Conservation (phyloP, 345 rosid species). For the Heritiera littoralis region DNA sequence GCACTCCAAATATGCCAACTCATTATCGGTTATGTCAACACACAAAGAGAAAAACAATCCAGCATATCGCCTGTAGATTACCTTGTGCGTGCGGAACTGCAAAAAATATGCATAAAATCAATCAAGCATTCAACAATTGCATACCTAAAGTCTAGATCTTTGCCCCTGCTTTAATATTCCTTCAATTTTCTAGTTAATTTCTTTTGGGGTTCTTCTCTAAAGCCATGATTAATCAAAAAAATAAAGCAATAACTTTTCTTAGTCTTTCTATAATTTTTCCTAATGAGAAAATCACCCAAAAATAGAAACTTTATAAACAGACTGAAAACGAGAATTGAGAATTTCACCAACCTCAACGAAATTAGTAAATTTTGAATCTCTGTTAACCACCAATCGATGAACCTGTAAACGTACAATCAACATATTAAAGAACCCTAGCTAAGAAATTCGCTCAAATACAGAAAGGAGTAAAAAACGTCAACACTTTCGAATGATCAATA, state of each 20-base stretch:
- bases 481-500: neutral
- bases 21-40: slow-evolving; percentile 96
- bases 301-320: neutral
- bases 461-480: neutral
- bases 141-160: neutral
- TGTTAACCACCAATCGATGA: slow-evolving; percentile 93
- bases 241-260: neutral
- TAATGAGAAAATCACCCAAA: neutral
- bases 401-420: slow-evolving; percentile 45
- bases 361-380: slow-evolving; percentile 94
- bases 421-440: slow-evolving; percentile 11
- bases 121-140: neutral
- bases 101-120: slow-evolving; percentile 14
- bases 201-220: neutral
- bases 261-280: neutral
- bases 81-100: slow-evolving; percentile 96
- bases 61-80: slow-evolving; percentile 93
- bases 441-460: neutral
- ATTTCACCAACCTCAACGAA: slow-evolving; percentile 80
- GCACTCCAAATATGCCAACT: slow-evolving; percentile 87
- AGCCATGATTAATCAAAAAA: neutral
- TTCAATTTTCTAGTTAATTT: no score
- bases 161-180: neutral
- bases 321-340: neutral
- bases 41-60: slow-evolving; percentile 92